Base-by-base conservation (phyloP, 495 filamentous ascomycete genomes). In the Penicillium taxi region DNA sequence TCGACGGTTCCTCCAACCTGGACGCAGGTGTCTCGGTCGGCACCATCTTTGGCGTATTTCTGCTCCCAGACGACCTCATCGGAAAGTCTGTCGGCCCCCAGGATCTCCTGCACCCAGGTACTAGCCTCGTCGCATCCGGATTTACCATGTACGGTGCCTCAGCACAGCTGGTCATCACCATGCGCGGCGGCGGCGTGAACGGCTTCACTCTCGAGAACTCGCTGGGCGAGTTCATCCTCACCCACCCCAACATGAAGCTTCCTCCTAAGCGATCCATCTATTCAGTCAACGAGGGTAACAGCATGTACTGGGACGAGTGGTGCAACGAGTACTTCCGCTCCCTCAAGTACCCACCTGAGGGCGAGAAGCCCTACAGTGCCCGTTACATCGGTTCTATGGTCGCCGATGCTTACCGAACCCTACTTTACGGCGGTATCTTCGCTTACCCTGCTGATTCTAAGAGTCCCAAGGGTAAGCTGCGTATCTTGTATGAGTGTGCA, bases 101-200 rank as follows among this genome's bases (percentile, higher is more conserved):
- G 58, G 86, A 95, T 58, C 71, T 96, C 26, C 75, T 94, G 37
- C 78, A 76, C 59, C 84, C 93, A 1, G 91, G 93, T 24, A 86
- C 85, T 2, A 86, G 93, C 60, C 77, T 96, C 20, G 80, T 96
- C 19, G 91, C 93, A 14, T 81, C 85, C 3, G 91, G 91, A 2
- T 98, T 98, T 70, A 98, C 91, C 60, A 98, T 98, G 91, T 98
- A 98, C 64, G 91, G 91, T 53, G 91, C 91, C 47, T 94, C 87
- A 15, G 82, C 91, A 5, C 89, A 96, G 63, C 71, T 98, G 35
- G 91, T 98, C 37, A 82, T 98, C 59, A 98, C 91, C 26, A 96
- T 98, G 87, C 84, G 81, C 59, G 86, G 84, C 38, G 87, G 91
- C 28, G 73, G 60, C 37, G 91, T 98, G 65, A 94, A 96, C 61